Conservation (phyloP, 148 eudicot genomes). For the Fagopyrum tataricum region DNA sequence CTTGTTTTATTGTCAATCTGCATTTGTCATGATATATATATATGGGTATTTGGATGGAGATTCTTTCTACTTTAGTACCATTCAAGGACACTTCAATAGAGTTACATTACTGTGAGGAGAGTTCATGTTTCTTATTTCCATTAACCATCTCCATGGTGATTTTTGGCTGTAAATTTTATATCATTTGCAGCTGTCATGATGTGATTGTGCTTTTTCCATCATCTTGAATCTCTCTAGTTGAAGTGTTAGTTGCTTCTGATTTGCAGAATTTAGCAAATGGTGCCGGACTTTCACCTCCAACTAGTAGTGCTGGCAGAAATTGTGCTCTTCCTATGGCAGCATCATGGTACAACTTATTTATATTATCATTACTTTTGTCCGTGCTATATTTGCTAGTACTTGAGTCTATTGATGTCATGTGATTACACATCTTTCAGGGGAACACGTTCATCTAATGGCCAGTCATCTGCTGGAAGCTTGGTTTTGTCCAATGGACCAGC, state of each 20-base stretch:
- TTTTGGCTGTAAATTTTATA: not conserved
- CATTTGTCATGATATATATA: not conserved
- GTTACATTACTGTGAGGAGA: not conserved
- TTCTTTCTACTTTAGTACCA: not conserved
- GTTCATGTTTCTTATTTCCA: not conserved
- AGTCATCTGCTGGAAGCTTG: constrained; percentile 29
- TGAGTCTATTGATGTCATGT: constrained; percentile 14
- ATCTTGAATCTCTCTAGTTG: not conserved
- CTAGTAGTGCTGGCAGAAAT: constrained; percentile 13
- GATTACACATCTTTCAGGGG: constrained; percentile 36
- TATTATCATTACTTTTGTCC: not conserved
- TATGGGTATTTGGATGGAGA: not conserved
- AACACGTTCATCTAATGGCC: constrained; percentile 47
- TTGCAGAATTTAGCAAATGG: constrained; percentile 33
- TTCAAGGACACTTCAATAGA: not conserved
- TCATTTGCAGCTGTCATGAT: not conserved
- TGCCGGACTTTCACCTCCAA: constrained; percentile 13
- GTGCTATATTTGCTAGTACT: not conserved
- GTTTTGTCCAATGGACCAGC: constrained; percentile 41
- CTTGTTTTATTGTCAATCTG: not conserved
- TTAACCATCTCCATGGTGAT: not conserved
- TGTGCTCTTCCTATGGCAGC: constrained; percentile 69
- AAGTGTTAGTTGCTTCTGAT: constrained; percentile 15
- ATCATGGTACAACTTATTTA: constrained; percentile 49
- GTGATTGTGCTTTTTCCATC: not conserved